A percentile compares a stretch with the other conserved stretches of the same genome.
These are phyloP conservation scores for Chaetomium fimeti DNA, from an alignment of 495 filamentous ascomycete genomes.

Conservation along the genomic window DNA sequence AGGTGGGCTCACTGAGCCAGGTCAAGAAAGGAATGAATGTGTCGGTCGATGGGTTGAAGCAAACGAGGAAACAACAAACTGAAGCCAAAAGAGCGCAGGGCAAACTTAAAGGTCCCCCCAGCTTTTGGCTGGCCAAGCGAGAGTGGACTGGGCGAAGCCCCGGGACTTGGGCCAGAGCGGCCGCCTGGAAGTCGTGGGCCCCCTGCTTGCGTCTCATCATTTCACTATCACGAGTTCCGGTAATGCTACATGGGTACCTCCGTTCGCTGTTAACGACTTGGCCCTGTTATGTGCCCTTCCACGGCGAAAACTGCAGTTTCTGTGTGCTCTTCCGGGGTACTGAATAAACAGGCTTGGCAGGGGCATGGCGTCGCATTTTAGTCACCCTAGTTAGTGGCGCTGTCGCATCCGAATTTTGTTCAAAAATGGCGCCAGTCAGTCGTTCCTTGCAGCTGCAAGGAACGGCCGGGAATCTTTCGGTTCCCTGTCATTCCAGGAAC, in stretches of 20 bases:
- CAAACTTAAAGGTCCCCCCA: constrained; percentile 18
- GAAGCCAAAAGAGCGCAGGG: constrained; percentile 19
- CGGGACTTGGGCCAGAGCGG: constrained; percentile 6
- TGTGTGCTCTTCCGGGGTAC: neutral
- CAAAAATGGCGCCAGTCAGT: constrained; percentile 20
- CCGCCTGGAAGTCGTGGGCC: neutral
- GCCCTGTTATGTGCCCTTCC: neutral
- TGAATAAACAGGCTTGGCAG: constrained; percentile 22
- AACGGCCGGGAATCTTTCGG: constrained; percentile 22
- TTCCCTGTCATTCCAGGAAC: constrained; percentile 20
- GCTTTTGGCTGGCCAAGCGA: constrained; percentile 17
- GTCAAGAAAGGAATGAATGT: constrained; percentile 38
- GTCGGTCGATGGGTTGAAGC: constrained; percentile 26
- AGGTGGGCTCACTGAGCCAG: constrained; percentile 39
- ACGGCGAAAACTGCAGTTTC: neutral
- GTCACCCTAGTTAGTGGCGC: constrained; percentile 9
- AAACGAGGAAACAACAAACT: constrained; percentile 18
- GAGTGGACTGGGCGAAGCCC: constrained; percentile 6
- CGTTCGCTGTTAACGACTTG: neutral
- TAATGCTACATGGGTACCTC: constrained; percentile 6
- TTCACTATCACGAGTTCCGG: neutral
- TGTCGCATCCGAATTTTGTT: constrained; percentile 12
- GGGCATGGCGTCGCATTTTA: constrained; percentile 10
- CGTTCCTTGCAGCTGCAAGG: constrained; percentile 35
- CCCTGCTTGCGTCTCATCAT: neutral